phyloP scores from a whole-genome alignment of 1,139 yeast species.

The Meyerozyma smithsonii region DNA sequence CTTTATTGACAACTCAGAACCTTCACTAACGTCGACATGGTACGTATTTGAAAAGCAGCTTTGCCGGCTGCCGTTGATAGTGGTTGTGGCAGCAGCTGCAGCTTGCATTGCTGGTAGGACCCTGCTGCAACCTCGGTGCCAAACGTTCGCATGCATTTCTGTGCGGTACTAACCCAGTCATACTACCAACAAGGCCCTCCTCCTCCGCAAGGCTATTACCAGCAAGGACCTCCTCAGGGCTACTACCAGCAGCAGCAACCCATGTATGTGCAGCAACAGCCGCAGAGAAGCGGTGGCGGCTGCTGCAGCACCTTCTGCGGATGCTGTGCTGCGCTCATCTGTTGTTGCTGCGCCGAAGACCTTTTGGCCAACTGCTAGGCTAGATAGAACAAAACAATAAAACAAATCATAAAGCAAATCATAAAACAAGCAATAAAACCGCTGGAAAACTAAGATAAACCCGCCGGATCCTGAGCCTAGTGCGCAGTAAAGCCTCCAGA shows the following conservation, averaged over 20 bases:
- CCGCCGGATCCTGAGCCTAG: constrained; percentile 13
- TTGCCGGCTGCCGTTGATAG: too few relatives aligned
- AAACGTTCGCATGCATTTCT: too few relatives aligned
- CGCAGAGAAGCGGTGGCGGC: constrained; percentile 24
- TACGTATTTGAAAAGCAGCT: too few relatives aligned
- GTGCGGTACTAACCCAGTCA: constrained; percentile 2
- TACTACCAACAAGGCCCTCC: constrained; percentile 14
- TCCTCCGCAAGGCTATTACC: constrained; percentile 27
- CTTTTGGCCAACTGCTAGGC: constrained; percentile 2
- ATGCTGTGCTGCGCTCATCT: constrained; percentile 38
- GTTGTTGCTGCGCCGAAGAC: constrained; percentile 44
- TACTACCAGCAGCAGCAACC: constrained; percentile 37
- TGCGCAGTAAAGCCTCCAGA: constrained; percentile 64
- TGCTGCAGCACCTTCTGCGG: constrained; percentile 32
- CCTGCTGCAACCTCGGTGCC: too few relatives aligned
- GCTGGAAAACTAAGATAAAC: too few relatives aligned
- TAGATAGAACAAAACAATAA: neutral
- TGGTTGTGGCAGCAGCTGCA: too few relatives aligned
- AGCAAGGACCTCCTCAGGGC: constrained; percentile 21
- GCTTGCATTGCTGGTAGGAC: too few relatives aligned
- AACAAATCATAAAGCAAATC: neutral
- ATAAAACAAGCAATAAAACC: too few relatives aligned
- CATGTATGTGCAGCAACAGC: constrained; percentile 38
- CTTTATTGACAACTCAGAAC: neutral
- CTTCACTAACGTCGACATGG: neutral